These are phyloP conservation scores for Pleomassaria siparia DNA, from an alignment of 2,329 filamentous ascomycete species.

Conservation along the genomic window DNA sequence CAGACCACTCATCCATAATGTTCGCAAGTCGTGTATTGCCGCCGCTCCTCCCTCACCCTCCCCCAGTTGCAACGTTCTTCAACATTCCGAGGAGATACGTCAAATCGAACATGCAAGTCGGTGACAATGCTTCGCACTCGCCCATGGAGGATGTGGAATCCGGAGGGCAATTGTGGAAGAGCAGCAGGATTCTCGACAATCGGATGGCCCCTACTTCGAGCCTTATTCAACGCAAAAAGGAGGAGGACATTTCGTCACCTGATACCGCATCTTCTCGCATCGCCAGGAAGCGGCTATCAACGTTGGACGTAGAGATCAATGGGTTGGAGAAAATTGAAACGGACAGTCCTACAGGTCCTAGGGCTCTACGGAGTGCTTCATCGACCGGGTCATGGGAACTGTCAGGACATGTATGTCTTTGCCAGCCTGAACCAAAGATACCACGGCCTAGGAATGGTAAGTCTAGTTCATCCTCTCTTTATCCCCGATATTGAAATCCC, in stretches of 20 bases:
- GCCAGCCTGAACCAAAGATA: constrained; percentile 71
- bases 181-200: constrained; percentile 29
- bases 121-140: constrained; percentile 15
- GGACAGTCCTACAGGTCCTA: constrained; percentile 22
- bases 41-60: constrained; percentile 27
- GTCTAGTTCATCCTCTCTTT: constrained; percentile 41
- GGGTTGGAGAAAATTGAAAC: constrained; percentile 13
- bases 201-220: constrained; percentile 21
- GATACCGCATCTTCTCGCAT: constrained; percentile 18
- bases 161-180: constrained; percentile 29
- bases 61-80: constrained; percentile 36
- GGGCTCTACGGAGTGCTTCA: constrained; percentile 23
- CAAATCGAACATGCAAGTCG: constrained; percentile 34
- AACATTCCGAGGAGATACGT: constrained; percentile 39
- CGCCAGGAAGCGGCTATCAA: constrained; percentile 28
- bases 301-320: constrained; percentile 22
- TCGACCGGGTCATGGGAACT: constrained; percentile 34
- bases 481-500: constrained; percentile 11
- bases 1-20: constrained; percentile 33
- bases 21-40: constrained; percentile 37
- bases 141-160: constrained; percentile 25
- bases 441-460: constrained; percentile 70
- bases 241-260: constrained; percentile 16
- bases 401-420: constrained; percentile 63
- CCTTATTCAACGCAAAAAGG: constrained; percentile 19